A percentile compares a stretch with the other conserved stretches of the same genome.
These are phyloP conservation scores for Gyrodon lividus DNA, from an alignment of 768 basidiomycete species.

Conservation along the genomic window DNA sequence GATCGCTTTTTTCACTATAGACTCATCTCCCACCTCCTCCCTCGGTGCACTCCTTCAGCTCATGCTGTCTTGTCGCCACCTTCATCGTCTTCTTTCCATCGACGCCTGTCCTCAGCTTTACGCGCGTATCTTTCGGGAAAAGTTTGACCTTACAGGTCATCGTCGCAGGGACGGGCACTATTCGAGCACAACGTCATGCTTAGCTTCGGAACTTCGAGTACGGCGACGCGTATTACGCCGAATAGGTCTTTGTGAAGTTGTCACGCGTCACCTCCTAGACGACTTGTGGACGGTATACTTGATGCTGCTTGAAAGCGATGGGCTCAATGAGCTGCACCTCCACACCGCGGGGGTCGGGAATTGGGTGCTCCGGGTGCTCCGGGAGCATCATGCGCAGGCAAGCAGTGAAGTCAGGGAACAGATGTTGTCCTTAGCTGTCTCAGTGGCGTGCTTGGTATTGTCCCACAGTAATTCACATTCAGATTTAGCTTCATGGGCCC, in stretches of 20 bases:
- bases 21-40: slow-evolving; percentile 37
- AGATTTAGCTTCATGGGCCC: slow-evolving; percentile 21
- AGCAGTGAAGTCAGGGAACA: slow-evolving; percentile 10
- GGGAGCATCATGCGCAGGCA: slow-evolving; percentile 12
- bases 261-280: slow-evolving; percentile 29
- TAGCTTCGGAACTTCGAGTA: slow-evolving; percentile 48
- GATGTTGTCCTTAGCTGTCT: slow-evolving; percentile 27
- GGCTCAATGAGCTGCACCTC: slow-evolving; percentile 48
- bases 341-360: slow-evolving; percentile 38
- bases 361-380: slow-evolving; percentile 25
- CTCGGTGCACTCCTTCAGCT: slow-evolving; percentile 45
- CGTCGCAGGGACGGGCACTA: slow-evolving; percentile 28
- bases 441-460: slow-evolving; percentile 35
- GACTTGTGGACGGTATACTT: slow-evolving; percentile 60
- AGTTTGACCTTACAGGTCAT: slow-evolving; percentile 43
- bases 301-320: slow-evolving; percentile 60
- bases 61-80: slow-evolving; percentile 42
- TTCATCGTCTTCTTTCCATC: slow-evolving; percentile 45
- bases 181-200: slow-evolving; percentile 36
- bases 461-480: slow-evolving; percentile 36
- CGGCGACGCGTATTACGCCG: slow-evolving; percentile 50
- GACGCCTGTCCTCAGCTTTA: slow-evolving; percentile 52
- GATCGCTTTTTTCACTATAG: slow-evolving; percentile 48
- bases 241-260: slow-evolving; percentile 36
- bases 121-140: slow-evolving; percentile 49